Conservation (phyloP, 2,329 filamentous ascomycete species). For the Pleomassaria siparia region DNA sequence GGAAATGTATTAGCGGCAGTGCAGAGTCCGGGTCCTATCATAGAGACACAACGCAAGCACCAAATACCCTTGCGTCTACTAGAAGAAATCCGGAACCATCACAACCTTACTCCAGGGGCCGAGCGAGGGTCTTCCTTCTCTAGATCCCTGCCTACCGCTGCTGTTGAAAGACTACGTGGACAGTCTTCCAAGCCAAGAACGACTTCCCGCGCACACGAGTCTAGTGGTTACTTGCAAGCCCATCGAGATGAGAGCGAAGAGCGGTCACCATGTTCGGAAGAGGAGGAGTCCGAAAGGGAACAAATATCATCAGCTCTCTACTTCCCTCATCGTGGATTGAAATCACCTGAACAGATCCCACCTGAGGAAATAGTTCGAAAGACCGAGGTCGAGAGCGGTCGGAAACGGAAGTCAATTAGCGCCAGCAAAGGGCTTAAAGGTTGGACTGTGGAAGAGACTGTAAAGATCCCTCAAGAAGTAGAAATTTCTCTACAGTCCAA, state of each 20-base stretch:
- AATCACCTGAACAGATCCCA: conserved; percentile 40
- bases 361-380: conserved; percentile 25
- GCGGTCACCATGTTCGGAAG: conserved; percentile 44
- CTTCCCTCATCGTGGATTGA: conserved; percentile 69
- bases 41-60: conserved; percentile 12
- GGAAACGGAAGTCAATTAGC: conserved; percentile 28
- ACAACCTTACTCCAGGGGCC: conserved; percentile 52
- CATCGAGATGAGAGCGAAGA: conserved; percentile 20
- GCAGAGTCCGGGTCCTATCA: conserved; percentile 5
- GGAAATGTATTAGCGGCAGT: too few species aligned
- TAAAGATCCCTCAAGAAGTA: conserved; percentile 53
- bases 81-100: conserved; percentile 60
- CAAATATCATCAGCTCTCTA: conserved; percentile 87
- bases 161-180: conserved; percentile 35
- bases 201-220: conserved; percentile 21
- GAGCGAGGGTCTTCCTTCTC: conserved; percentile 52
- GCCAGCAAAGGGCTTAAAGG: conserved; percentile 30
- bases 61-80: conserved; percentile 53
- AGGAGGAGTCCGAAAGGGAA: conserved; percentile 73
- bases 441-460: conserved; percentile 30
- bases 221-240: conserved; percentile 33
- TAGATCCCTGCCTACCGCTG: conserved; percentile 50
- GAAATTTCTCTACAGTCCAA: conserved; percentile 64
- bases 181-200: conserved; percentile 19
- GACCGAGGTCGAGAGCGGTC: conserved; percentile 26